Conservation (phyloP, 2,329 filamentous ascomycete species). For the Cercospora sp. region DNA sequence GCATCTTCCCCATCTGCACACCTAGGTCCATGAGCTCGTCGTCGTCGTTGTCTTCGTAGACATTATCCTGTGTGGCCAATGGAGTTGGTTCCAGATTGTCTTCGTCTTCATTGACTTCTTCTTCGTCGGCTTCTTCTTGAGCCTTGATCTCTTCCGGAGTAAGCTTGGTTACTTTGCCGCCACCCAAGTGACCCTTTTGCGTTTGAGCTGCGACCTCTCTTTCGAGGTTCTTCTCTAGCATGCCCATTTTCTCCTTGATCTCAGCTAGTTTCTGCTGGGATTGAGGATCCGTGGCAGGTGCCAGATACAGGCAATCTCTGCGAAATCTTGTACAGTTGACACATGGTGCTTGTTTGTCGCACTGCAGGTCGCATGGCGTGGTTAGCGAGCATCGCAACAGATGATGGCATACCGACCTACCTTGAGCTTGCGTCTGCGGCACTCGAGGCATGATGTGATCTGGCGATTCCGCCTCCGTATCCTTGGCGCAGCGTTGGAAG, state of each 20-base stretch:
- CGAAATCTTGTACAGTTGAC: slow-evolving; percentile 60
- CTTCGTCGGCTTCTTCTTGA: slow-evolving; percentile 57
- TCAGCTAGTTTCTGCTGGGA: slow-evolving; percentile 70
- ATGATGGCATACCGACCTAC: neutral
- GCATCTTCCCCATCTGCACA: slow-evolving; percentile 69
- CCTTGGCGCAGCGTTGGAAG: slow-evolving; percentile 6
- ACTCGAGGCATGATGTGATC: slow-evolving; percentile 69
- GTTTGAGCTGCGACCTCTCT: slow-evolving; percentile 60
- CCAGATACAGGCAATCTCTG: slow-evolving; percentile 63
- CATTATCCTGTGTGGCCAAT: slow-evolving; percentile 63
- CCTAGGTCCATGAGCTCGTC: slow-evolving; percentile 72
- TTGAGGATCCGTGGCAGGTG: slow-evolving; percentile 66
- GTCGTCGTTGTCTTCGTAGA: slow-evolving; percentile 65
- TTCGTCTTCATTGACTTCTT: slow-evolving; percentile 55
- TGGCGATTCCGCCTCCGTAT: slow-evolving; percentile 44
- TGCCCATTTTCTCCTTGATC: slow-evolving; percentile 76
- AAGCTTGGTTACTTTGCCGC: slow-evolving; percentile 27
- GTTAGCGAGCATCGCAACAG: neutral
- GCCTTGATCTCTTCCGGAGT: slow-evolving; percentile 30
- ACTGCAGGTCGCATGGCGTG: slow-evolving; percentile 40
- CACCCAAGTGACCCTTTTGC: slow-evolving; percentile 30
- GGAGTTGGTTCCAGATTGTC: slow-evolving; percentile 62
- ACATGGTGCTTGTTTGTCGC: slow-evolving; percentile 71
- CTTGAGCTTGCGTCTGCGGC: slow-evolving; percentile 72
- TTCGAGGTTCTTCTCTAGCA: slow-evolving; percentile 68